phyloP scores from a whole-genome alignment of 306 rosid species.

The Prunus kanzakura region DNA sequence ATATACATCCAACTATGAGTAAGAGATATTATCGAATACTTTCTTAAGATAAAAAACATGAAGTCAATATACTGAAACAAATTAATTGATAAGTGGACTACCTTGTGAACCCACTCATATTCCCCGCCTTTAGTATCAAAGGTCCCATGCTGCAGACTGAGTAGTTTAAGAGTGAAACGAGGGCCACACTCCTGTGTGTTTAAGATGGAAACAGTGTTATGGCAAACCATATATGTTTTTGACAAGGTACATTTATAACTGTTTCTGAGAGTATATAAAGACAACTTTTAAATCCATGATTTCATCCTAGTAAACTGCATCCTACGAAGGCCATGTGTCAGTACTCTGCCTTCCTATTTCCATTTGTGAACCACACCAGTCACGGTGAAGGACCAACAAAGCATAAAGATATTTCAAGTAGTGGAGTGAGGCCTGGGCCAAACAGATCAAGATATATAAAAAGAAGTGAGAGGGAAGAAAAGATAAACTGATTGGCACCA shows the following conservation, averaged over 20 bases:
- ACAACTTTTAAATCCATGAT: not conserved
- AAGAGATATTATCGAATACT: not conserved
- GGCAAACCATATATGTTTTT: not conserved
- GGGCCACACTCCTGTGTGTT: slow-evolving; percentile 86
- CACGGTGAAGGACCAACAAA: not conserved
- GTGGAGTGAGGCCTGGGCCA: not conserved
- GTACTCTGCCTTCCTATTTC: not conserved
- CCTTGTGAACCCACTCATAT: slow-evolving; percentile 97
- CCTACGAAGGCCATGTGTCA: not conserved
- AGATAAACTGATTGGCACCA: slow-evolving; percentile 7
- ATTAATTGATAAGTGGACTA: slow-evolving; percentile 25
- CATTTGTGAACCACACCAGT: not conserved
- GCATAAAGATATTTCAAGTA: not conserved
- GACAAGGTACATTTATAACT: not conserved
- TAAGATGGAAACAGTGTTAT: not conserved
- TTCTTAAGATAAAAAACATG: not conserved
- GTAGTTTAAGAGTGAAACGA: slow-evolving; percentile 76
- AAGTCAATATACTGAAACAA: slow-evolving; percentile 5
- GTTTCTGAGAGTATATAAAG: not conserved
- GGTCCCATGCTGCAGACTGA: slow-evolving; percentile 83
- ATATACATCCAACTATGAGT: slow-evolving; percentile 9
- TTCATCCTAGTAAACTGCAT: not conserved
- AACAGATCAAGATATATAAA: not conserved
- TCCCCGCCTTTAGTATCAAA: slow-evolving; percentile 85
- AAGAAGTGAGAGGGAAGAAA: slow-evolving; percentile 4